Percentiles rank a stretch among this genome's conserved stretches.
Conservation (phyloP, 371 early-diverging fungal genomes). For the Mortierella sp. region DNA sequence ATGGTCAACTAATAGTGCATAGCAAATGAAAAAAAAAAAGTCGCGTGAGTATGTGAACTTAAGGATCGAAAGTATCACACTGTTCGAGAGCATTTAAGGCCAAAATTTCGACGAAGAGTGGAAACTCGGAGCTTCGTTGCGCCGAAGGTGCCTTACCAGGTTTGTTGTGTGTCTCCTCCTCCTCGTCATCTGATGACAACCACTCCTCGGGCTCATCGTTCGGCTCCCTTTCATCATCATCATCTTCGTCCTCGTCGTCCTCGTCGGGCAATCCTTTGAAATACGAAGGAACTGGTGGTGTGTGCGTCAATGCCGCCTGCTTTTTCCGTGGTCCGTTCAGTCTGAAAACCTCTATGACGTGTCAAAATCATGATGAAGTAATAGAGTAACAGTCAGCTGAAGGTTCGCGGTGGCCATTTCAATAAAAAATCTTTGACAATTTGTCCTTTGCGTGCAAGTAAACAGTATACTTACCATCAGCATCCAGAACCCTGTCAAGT, state of each 20-base stretch:
- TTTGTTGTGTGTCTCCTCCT: slow-evolving; percentile 6
- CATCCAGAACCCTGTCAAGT: slow-evolving; percentile 76
- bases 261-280: slow-evolving; percentile 31
- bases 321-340: slow-evolving; percentile 45
- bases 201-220: slow-evolving; percentile 68
- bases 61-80: neutral
- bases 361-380: neutral
- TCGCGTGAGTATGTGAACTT: neutral
- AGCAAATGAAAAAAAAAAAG: neutral
- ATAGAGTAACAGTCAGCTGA: neutral
- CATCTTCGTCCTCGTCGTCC: slow-evolving; percentile 54
- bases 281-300: slow-evolving; percentile 46
- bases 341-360: slow-evolving; percentile 27
- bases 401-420: too few relatives aligned
- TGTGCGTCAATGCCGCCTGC: slow-evolving; percentile 48
- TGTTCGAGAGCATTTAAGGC: neutral
- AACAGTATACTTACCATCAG: slow-evolving; percentile 21
- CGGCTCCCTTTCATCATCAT: slow-evolving; percentile 62
- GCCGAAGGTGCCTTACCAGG: slow-evolving; percentile 18
- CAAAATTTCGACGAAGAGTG: neutral
- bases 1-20: slow-evolving; percentile 60
- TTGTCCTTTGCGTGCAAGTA: neutral
- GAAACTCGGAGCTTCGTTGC: neutral
- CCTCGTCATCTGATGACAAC: slow-evolving; percentile 55
- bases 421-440: neutral